These are phyloP conservation scores for Phytophthora vignae DNA, from an alignment of 352 stramenopile genomes.

Conservation along the genomic window DNA sequence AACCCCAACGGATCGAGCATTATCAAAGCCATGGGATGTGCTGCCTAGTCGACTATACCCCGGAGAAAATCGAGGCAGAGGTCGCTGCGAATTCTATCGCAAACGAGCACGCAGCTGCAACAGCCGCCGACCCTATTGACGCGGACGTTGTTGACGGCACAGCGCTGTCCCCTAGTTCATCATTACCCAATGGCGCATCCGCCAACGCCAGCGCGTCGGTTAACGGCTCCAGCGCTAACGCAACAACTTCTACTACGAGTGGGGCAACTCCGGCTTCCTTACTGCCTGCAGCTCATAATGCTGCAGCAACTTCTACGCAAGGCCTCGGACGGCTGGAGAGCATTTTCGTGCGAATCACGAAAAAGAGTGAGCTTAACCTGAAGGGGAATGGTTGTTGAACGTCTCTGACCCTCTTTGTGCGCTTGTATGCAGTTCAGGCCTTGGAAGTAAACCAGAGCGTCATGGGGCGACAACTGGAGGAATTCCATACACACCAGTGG, in stretches of 20 bases:
- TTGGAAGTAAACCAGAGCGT: constrained; percentile 75
- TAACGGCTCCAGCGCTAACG: constrained; percentile 20
- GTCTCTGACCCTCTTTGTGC: neutral
- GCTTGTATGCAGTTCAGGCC: constrained; percentile 57
- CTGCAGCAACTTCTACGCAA: constrained; percentile 45
- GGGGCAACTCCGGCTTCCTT: constrained; percentile 19
- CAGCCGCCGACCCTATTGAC: constrained; percentile 11
- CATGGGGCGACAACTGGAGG: constrained; percentile 62
- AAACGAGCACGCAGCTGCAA: constrained; percentile 12
- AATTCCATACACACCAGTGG: constrained; percentile 60
- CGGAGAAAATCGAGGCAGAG: constrained; percentile 38
- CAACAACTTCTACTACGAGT: constrained; percentile 23
- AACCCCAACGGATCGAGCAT: constrained; percentile 35
- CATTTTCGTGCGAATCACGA: constrained; percentile 87
- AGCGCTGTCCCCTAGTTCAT: constrained; percentile 3
- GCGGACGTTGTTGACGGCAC: constrained; percentile 14
- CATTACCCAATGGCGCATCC: constrained; percentile 8
- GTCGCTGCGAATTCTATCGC: constrained; percentile 20
- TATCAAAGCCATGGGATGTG: constrained; percentile 47
- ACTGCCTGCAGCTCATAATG: constrained; percentile 18
- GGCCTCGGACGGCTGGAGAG: constrained; percentile 76
- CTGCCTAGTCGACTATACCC: constrained; percentile 43
- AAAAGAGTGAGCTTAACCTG: constrained; percentile 61
- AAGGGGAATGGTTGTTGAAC: too few relatives aligned
- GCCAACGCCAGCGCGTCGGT: constrained; percentile 24